Conservation (phyloP, 805 yeast genomes). For the Metschnikowia similis region DNA sequence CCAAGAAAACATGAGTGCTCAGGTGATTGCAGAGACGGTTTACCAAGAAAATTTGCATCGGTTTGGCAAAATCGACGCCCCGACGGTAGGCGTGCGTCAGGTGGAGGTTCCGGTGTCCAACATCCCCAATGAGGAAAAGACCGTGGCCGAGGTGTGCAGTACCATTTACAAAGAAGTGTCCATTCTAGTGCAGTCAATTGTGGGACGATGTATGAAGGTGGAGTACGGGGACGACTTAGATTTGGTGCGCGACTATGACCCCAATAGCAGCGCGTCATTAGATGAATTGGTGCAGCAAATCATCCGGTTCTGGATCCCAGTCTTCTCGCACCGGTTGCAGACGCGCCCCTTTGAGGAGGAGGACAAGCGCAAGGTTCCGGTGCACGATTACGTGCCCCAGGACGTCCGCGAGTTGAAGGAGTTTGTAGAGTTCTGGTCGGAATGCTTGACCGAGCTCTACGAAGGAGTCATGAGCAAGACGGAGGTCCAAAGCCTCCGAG, state of each 20-base stretch:
- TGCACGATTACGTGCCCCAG: constrained; percentile 14
- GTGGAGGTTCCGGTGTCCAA: constrained; percentile 7
- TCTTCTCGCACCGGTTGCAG: constrained; percentile 49
- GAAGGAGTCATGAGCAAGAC: constrained; percentile 3
- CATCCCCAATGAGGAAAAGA: background rate
- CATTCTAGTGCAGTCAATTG: constrained; percentile 38
- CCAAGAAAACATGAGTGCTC: constrained; percentile 42
- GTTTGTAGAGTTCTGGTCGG: constrained; percentile 52
- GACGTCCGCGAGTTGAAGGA: constrained; percentile 21
- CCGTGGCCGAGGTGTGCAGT: constrained; percentile 11
- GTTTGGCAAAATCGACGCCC: constrained; percentile 18
- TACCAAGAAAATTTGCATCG: constrained; percentile 30
- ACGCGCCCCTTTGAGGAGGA: constrained; percentile 17
- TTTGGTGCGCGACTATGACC: constrained; percentile 44
- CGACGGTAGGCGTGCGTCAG: constrained; percentile 4
- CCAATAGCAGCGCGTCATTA: constrained; percentile 30
- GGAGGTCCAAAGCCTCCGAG: constrained; percentile 18
- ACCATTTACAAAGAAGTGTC: constrained; percentile 40
- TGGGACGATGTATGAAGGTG: constrained; percentile 47
- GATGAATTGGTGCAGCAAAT: constrained; percentile 41
- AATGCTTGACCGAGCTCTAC: constrained; percentile 29
- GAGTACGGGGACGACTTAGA: constrained; percentile 57
- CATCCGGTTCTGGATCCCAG: constrained; percentile 40
- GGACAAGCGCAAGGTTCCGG: constrained; percentile 8
- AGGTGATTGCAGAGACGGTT: constrained; percentile 39